Conservation (phyloP, 225 moss, liverwort and hornwort genomes). For the Bryoerythrophyllum caledonicum region DNA sequence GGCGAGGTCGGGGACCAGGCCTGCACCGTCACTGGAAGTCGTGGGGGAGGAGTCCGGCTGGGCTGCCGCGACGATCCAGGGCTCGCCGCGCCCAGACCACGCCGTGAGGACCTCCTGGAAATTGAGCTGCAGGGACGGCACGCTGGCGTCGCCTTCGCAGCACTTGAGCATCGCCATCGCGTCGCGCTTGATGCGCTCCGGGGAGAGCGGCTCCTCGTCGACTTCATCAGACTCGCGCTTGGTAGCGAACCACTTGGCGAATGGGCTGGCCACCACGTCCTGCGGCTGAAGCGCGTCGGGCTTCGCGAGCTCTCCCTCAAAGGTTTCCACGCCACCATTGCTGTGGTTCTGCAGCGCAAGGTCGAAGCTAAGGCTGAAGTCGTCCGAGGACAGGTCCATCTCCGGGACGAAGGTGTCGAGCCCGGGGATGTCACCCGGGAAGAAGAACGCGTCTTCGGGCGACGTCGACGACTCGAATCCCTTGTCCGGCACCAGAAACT, state of each 20-base stretch:
- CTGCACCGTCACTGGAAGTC: slow-evolving; percentile 27
- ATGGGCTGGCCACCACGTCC: slow-evolving; percentile 29
- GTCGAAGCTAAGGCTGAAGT: slow-evolving; percentile 48
- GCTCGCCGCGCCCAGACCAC: slow-evolving; percentile 44
- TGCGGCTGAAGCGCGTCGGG: neutral
- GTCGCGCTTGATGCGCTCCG: slow-evolving; percentile 31
- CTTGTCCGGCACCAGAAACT: slow-evolving; percentile 45
- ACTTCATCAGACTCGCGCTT: slow-evolving; percentile 14
- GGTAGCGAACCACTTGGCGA: slow-evolving; percentile 44
- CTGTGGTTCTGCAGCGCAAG: slow-evolving; percentile 32
- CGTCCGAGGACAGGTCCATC: slow-evolving; percentile 37
- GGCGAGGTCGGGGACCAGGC: slow-evolving; percentile 53
- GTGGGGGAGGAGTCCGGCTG: neutral
- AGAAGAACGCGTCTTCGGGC: slow-evolving; percentile 29
- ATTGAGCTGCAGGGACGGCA: slow-evolving; percentile 39
- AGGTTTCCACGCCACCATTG: slow-evolving; percentile 34
- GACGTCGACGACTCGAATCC: slow-evolving; percentile 4
- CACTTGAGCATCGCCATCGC: slow-evolving; percentile 45
- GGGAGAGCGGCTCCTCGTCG: slow-evolving; percentile 3
- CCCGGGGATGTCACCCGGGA: slow-evolving; percentile 52
- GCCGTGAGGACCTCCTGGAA: slow-evolving; percentile 40
- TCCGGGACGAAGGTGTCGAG: slow-evolving; percentile 43
- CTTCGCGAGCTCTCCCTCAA: slow-evolving; percentile 37
- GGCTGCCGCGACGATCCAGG: slow-evolving; percentile 27
- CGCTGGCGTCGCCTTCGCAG: slow-evolving; percentile 2